These are phyloP conservation scores for Adiantum capillusveneris DNA, from an alignment of 75 land plant species.

Conservation along the genomic window DNA sequence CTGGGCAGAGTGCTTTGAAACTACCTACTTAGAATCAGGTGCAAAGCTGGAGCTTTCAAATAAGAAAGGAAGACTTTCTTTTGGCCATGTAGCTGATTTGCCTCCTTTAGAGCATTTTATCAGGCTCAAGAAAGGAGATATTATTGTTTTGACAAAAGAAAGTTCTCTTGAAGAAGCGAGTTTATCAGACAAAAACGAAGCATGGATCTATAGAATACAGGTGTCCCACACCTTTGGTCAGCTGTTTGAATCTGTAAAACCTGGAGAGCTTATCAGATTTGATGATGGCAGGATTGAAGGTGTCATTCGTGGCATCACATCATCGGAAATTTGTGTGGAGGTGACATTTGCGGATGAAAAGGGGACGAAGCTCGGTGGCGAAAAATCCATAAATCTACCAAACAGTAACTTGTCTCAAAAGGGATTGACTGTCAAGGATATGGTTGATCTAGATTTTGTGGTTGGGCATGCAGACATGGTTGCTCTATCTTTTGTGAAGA, in stretches of 20 bases:
- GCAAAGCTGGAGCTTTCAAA: conserved; percentile 19
- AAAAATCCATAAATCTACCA: conserved; percentile 54
- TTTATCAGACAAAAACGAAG: not conserved
- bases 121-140: conserved; percentile 36
- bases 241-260: conserved; percentile 45
- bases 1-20: conserved; percentile 41
- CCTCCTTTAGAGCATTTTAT: conserved; percentile 37
- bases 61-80: conserved; percentile 20
- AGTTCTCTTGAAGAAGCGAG: conserved; percentile 15
- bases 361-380: conserved; percentile 45
- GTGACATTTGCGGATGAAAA: conserved; percentile 42
- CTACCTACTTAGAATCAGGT: conserved; percentile 36
- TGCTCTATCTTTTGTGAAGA: conserved; percentile 53
- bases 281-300: conserved; percentile 63
- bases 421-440: conserved; percentile 57
- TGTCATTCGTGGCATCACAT: conserved; percentile 28
- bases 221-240: conserved; percentile 38
- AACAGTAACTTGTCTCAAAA: conserved; percentile 32
- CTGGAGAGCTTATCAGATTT: conserved; percentile 57
- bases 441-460: conserved; percentile 53
- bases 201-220: conserved; percentile 8
- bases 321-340: conserved; percentile 32
- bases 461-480: conserved; percentile 57
- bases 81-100: conserved; percentile 30
- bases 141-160: conserved; percentile 34